Percentiles rank a stretch among this genome's conserved stretches.
phyloP scores from a whole-genome alignment of 2,329 filamentous ascomycete species.

The Podosphaera fusca region DNA sequence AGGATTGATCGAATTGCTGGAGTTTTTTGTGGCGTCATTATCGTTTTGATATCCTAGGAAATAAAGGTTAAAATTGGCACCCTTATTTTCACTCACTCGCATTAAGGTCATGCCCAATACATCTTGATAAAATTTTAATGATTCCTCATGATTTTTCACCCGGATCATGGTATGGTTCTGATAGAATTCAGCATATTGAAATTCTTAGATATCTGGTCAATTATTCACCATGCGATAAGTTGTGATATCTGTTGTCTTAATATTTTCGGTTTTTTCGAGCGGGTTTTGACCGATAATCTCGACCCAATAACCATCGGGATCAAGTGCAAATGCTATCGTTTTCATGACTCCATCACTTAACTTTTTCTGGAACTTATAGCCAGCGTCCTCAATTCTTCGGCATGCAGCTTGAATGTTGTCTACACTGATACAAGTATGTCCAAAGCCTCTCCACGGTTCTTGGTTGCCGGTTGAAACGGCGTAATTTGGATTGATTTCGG shows the following conservation, averaged over 20 bases:
- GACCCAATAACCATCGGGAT: slow-evolving; percentile 72
- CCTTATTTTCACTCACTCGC: slow-evolving; percentile 45
- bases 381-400: slow-evolving; percentile 67
- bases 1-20: slow-evolving; percentile 30
- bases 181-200: slow-evolving; percentile 1
- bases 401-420: slow-evolving; percentile 79
- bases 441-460: slow-evolving; percentile 53
- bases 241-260: slow-evolving; percentile 46
- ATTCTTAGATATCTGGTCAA: too few relatives aligned
- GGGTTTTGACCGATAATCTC: slow-evolving; percentile 55
- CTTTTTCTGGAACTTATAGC: slow-evolving; percentile 90
- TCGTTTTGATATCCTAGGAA: slow-evolving; percentile 60
- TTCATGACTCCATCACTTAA: slow-evolving; percentile 70
- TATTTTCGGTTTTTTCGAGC: slow-evolving; percentile 46
- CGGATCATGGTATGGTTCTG: slow-evolving; percentile 87
- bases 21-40: slow-evolving; percentile 28
- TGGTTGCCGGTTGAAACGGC: slow-evolving; percentile 70
- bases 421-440: slow-evolving; percentile 60
- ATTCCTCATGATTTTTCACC: slow-evolving; percentile 58
- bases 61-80: slow-evolving; percentile 67
- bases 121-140: slow-evolving; percentile 62
- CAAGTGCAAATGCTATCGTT: slow-evolving; percentile 72
- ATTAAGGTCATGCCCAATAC: slow-evolving; percentile 71
- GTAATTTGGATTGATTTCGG: slow-evolving; percentile 63
- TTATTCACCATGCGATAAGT: slow-evolving; percentile 46